Evolutionary conservation across 2,329 filamentous ascomycete species (phyloP).

Genomic region (Pseudohalonectria lignicola): DNA sequence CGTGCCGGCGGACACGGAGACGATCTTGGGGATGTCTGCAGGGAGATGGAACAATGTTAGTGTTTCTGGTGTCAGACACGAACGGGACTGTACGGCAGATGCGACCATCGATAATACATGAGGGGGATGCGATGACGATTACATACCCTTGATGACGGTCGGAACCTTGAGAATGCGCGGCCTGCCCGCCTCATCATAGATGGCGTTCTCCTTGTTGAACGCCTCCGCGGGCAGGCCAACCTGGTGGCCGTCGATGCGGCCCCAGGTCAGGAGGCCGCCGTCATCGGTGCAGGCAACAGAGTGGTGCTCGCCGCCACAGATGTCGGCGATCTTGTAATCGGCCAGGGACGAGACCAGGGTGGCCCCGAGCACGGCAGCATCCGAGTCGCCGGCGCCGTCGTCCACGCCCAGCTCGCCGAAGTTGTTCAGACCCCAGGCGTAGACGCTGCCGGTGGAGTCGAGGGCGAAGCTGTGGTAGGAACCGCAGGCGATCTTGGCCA

Average conservation of each 20-base stretch:
- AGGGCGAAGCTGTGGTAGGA: slow-evolving; percentile 78
- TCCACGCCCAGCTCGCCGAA: slow-evolving; percentile 65
- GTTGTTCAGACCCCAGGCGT: slow-evolving; percentile 79
- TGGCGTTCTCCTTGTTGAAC: slow-evolving; percentile 45
- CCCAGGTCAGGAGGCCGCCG: slow-evolving; percentile 50
- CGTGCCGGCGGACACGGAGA: slow-evolving; percentile 49
- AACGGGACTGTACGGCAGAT: too few species aligned
- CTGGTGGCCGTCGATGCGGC: slow-evolving; percentile 43
- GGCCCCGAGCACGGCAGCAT: slow-evolving; percentile 63
- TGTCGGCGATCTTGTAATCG: slow-evolving; percentile 50
- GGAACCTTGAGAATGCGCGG: slow-evolving; percentile 65
- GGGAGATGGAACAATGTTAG: neutral
- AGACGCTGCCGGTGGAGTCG: slow-evolving; percentile 58
- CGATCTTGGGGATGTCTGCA: slow-evolving; percentile 40
- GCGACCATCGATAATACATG: too few species aligned
- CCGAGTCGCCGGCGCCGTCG: slow-evolving; percentile 52
- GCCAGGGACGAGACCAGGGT: slow-evolving; percentile 54
- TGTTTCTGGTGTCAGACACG: too few species aligned
- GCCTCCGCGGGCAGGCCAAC: slow-evolving; percentile 45
- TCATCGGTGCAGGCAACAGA: slow-evolving; percentile 51
- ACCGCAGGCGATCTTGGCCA: slow-evolving; percentile 54
- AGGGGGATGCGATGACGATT: too few species aligned
- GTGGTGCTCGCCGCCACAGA: slow-evolving; percentile 65
- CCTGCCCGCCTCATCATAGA: slow-evolving; percentile 52
- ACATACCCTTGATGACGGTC: slow-evolving; percentile 44